phyloP scores from a whole-genome alignment of 1,284 basidiomycete species.

The Testicularia cyperi region DNA sequence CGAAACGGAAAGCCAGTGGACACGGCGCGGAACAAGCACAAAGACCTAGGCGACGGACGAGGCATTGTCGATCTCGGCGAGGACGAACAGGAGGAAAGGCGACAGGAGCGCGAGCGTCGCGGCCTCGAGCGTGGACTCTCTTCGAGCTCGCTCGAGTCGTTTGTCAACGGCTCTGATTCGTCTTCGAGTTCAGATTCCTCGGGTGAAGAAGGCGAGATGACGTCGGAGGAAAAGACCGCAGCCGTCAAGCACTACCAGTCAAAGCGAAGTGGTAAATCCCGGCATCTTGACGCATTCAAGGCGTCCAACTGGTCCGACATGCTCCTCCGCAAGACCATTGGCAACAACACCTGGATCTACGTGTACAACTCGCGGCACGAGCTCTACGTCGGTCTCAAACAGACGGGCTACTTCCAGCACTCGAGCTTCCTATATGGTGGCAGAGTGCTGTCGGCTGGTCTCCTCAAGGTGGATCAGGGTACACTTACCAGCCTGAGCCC shows the following conservation, averaged over 20 bases:
- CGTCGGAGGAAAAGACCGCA: conserved; percentile 10
- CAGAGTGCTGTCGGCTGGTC: conserved; percentile 44
- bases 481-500: conserved; percentile 39
- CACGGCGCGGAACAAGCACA: conserved; percentile 52
- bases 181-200: conserved; percentile 14
- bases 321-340: conserved; percentile 45
- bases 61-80: conserved; percentile 55
- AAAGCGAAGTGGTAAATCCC: conserved; percentile 29
- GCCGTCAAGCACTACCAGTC: conserved; percentile 31
- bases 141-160: conserved; percentile 25
- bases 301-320: conserved; percentile 42
- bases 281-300: conserved; percentile 25
- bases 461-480: conserved; percentile 45
- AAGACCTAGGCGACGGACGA: conserved; percentile 50
- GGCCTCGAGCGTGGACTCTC: conserved; percentile 29
- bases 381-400: conserved; percentile 50
- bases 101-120: conserved; percentile 11
- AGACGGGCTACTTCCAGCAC: conserved; percentile 53
- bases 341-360: conserved; percentile 48
- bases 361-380: conserved; percentile 50
- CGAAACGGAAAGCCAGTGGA: conserved; percentile 67
- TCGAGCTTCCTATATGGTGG: conserved; percentile 50
- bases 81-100: conserved; percentile 41
- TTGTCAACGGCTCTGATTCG: conserved; percentile 17
- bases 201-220: conserved; percentile 33